phyloP scores from a whole-genome alignment of 2,329 filamentous ascomycete genomes.

The Hypoxylon sp. region DNA sequence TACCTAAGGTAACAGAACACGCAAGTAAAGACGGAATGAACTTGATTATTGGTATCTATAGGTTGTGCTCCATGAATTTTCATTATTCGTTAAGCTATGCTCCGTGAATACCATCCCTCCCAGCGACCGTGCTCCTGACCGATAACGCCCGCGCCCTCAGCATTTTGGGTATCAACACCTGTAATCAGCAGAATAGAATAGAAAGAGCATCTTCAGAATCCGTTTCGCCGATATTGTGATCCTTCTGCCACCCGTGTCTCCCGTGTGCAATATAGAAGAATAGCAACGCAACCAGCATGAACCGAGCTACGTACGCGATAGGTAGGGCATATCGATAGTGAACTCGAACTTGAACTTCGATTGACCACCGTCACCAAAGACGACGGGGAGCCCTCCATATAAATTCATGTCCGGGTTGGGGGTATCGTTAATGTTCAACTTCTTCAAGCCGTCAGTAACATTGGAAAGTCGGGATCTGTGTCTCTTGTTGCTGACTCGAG shows the following conservation, averaged over 20 bases:
- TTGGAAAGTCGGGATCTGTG: conserved; percentile 15
- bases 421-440: conserved; percentile 1
- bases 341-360: conserved; percentile 50
- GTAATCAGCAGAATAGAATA: conserved; percentile 25
- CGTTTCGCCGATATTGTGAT: conserved; percentile 7
- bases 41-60: conserved; percentile 1
- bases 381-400: conserved; percentile 43
- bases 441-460: conserved; percentile 23
- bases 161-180: conserved; percentile 47
- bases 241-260: conserved; percentile 1
- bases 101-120: conserved; percentile 13
- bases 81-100: conserved; percentile 33
- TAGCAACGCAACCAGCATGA: background rate
- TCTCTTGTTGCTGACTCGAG: conserved; percentile 35
- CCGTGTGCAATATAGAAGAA: background rate
- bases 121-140: conserved; percentile 19
- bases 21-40: background rate
- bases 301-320: conserved; percentile 12
- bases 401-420: conserved; percentile 7
- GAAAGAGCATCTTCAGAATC: conserved; percentile 22
- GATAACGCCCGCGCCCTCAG: conserved; percentile 43
- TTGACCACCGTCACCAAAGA: conserved; percentile 47
- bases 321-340: conserved; percentile 36
- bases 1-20: background rate
- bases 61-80: conserved; percentile 16